phyloP scores from a whole-genome alignment of 108 stramenopile species.

The Nitzschia inconspicua region DNA sequence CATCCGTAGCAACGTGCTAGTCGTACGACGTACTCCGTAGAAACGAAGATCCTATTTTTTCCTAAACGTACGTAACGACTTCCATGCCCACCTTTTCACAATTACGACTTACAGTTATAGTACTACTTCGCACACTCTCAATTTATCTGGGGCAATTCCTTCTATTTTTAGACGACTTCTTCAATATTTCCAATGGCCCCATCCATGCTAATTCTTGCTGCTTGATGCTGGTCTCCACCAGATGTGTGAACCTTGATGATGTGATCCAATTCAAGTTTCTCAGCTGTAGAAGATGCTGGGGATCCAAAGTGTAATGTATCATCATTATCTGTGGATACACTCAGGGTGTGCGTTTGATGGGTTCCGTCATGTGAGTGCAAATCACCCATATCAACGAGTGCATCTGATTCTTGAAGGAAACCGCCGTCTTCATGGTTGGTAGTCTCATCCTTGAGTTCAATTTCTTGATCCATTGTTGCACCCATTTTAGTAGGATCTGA shows the following conservation, averaged over 20 bases:
- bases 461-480: neutral
- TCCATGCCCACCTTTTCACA: too few species aligned
- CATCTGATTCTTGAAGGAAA: neutral
- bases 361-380: neutral
- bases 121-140: too few species aligned
- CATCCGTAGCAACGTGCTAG: too few species aligned
- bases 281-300: too few species aligned
- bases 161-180: neutral
- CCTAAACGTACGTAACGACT: too few species aligned
- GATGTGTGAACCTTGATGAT: neutral
- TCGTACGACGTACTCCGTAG: too few species aligned
- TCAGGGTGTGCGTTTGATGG: neutral
- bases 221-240: neutral
- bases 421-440: neutral
- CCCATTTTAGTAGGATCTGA: neutral
- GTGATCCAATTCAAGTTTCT: neutral
- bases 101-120: too few species aligned
- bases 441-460: neutral
- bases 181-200: neutral
- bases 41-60: too few species aligned
- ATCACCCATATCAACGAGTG: neutral
- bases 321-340: neutral
- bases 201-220: slow-evolving; percentile 1
- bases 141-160: too few species aligned
- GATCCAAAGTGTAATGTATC: too few species aligned